phyloP scores from a whole-genome alignment of 1,139 yeast species.

The Protomyces gravidus region DNA sequence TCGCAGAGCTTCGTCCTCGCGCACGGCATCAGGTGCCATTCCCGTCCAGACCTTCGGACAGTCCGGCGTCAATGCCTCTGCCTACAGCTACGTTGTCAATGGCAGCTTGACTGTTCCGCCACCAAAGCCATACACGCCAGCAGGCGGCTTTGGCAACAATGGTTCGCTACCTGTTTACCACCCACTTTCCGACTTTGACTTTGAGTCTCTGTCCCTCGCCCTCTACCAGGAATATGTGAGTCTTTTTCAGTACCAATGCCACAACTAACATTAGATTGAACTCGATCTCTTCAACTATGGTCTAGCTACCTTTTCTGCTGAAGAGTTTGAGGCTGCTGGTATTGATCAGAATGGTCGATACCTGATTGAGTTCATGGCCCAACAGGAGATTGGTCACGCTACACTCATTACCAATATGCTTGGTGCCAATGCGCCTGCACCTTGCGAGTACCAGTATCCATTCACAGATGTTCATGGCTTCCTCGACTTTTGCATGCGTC shows the following conservation, averaged over 20 bases:
- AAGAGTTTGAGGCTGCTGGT: slow-evolving; percentile 31
- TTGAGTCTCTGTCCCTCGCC: slow-evolving; percentile 30
- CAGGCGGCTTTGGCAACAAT: slow-evolving; percentile 31
- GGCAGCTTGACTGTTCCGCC: slow-evolving; percentile 26
- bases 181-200: slow-evolving; percentile 32
- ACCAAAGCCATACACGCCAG: slow-evolving; percentile 31
- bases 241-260: no score
- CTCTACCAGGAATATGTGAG: slow-evolving; percentile 29
- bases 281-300: slow-evolving; percentile 31
- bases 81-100: slow-evolving; percentile 29
- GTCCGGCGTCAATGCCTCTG: slow-evolving; percentile 23
- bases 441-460: slow-evolving; percentile 30
- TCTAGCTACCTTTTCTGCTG: slow-evolving; percentile 31
- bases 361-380: slow-evolving; percentile 32
- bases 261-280: slow-evolving; percentile 13
- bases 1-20: background rate
- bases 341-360: slow-evolving; percentile 26
- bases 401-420: slow-evolving; percentile 31
- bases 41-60: slow-evolving; percentile 21
- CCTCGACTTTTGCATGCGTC: slow-evolving; percentile 30
- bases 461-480: slow-evolving; percentile 29
- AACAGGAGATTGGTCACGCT: slow-evolving; percentile 32
- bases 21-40: background rate
- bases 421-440: slow-evolving; percentile 30
- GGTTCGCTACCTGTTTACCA: slow-evolving; percentile 30